Conservation (phyloP, 176 grass and related monocot genomes). For the Paspalum vaginatum region DNA sequence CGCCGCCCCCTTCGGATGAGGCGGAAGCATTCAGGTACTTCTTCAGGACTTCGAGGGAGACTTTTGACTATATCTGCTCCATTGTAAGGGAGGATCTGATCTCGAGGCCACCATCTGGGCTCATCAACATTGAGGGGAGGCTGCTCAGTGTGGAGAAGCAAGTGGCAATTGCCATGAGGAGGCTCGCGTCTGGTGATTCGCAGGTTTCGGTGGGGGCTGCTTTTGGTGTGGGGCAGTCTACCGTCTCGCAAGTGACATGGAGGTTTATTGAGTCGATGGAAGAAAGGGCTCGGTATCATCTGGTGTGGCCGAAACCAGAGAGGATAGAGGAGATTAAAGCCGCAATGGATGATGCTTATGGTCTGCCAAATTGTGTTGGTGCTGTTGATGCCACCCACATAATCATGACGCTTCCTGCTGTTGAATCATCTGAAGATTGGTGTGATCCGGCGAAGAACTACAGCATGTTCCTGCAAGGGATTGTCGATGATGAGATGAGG, state of each 20-base stretch:
- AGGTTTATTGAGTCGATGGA: constrained; percentile 98
- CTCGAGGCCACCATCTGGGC: constrained; percentile 88
- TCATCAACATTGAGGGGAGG: constrained; percentile 97
- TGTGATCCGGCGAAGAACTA: constrained; percentile 82
- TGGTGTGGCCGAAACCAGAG: constrained; percentile 72
- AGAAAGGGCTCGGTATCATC: constrained; percentile 75
- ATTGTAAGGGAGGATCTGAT: constrained; percentile 93
- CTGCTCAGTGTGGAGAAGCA: constrained; percentile 99
- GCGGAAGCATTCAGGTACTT: constrained; percentile 93
- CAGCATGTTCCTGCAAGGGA: constrained; percentile 94
- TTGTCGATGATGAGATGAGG: constrained; percentile 88
- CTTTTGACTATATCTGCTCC: constrained; percentile 97
- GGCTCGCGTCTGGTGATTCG: constrained; percentile 88
- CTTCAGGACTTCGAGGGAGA: constrained; percentile 90
- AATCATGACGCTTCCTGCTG: constrained; percentile 91
- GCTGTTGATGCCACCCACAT: constrained; percentile 91
- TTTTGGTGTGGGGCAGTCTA: constrained; percentile 94
- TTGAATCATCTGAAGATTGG: constrained; percentile 94
- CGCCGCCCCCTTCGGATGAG: constrained; percentile 67
- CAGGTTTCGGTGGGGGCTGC: constrained; percentile 92
- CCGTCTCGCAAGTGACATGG: constrained; percentile 97
- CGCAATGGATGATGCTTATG: constrained; percentile 55
- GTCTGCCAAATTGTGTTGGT: constrained; percentile 87
- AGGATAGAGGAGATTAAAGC: constrained; percentile 73
- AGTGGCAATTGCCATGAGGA: constrained; percentile 93